Evolutionary conservation across 176 grass and related monocot species (phyloP), one percentile per base, ranked within the genome.

Genomic region (Cocos nucifera): DNA sequence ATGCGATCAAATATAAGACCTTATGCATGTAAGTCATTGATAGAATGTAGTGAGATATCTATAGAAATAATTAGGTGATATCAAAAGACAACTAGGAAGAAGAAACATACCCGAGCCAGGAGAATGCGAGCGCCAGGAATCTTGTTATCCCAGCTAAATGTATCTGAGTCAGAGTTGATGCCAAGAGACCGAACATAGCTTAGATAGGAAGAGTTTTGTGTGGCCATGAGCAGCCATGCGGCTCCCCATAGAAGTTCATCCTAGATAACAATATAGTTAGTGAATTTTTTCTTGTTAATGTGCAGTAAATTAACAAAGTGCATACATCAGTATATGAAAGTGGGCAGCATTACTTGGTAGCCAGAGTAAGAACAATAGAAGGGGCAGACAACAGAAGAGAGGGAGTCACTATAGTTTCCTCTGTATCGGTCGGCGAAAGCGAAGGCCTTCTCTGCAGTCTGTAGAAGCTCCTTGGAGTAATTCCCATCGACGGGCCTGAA

Each of bases 321-420:
- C 35, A 39, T 12, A 10, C 35, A 39, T 39, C 2, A 39, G 6
- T 39, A 2, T 12, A 39, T 39, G 8, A 39, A 39, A 39, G 35
- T 39, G 35, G 35, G 35, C 35, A 10, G 17, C 19, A 8, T 69
- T 70, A 81, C 72, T 20, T 81, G 65, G 50, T 57, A 81, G 30
- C 78, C 71, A 17, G 79, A 76, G 60, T 75, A 82, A 16, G 79
- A 82, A 58, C 79, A 82, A 35, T 82, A 82, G 48, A 82, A 82
- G 3, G 72, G 72, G 58, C 79, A 82, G 24, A 75, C 79, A n/a
- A 60, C 79, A 15, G 72, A 59, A 0, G 21, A 17, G 4, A 82
- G 65, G 12, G 72, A 75, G 10, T 82, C 72, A 18, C 79, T 76
- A 49, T 82, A 82, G 22, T 5, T 58, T 17, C 72, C 79, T 32